Percentiles rank a stretch among this genome's conserved stretches.
Evolutionary conservation across 1,284 basidiomycete species (phyloP).

Genomic region (Laetiporus sulphureus): DNA sequence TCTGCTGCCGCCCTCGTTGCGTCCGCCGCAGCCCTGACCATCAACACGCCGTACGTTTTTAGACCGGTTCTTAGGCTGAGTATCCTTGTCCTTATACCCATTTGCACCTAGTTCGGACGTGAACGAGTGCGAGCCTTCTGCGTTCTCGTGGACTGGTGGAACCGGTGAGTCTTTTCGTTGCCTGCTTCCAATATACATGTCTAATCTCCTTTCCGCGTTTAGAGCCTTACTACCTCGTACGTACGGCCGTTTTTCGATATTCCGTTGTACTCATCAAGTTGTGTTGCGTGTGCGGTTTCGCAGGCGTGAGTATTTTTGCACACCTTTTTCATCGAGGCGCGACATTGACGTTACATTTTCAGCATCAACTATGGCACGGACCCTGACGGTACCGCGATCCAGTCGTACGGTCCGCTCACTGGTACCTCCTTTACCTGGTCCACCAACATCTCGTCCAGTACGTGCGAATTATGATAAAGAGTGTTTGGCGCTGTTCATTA

Average conservation of each 20-base stretch:
- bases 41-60: slow-evolving; percentile 27
- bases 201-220: background rate
- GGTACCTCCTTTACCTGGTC: slow-evolving; percentile 22
- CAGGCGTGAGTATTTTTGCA: no score
- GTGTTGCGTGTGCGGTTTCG: no score
- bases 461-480: slow-evolving; percentile 1
- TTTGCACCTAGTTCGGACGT: slow-evolving; percentile 13
- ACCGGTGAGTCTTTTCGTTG: slow-evolving; percentile 13
- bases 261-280: no score
- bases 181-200: background rate
- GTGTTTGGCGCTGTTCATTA: no score
- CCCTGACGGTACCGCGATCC: slow-evolving; percentile 17
- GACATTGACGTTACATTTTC: background rate
- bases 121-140: slow-evolving; percentile 21
- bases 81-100: background rate
- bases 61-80: background rate
- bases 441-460: slow-evolving; percentile 20
- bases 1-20: slow-evolving; percentile 17
- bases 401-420: slow-evolving; percentile 19
- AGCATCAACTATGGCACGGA: slow-evolving; percentile 22
- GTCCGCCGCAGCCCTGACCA: slow-evolving; percentile 14
- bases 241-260: slow-evolving; percentile 7
- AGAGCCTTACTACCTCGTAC: slow-evolving; percentile 24
- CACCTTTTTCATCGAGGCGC: no score
- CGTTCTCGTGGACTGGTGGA: slow-evolving; percentile 22